Conservation (phyloP, 768 basidiomycete genomes). For the Dioszegia hungarica region DNA sequence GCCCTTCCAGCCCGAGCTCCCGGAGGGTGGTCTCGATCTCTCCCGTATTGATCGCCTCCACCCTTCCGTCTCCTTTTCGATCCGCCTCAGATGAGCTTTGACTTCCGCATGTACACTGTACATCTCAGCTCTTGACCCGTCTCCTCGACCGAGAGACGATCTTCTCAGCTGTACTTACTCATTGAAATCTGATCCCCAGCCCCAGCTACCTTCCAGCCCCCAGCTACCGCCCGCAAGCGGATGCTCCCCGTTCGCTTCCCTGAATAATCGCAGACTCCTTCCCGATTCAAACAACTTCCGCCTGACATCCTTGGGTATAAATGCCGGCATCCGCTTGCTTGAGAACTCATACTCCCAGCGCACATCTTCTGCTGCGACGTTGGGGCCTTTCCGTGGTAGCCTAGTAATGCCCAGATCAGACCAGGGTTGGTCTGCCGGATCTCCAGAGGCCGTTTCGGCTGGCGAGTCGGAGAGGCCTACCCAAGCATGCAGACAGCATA, state of each 20-base stretch:
- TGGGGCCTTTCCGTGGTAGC: background rate
- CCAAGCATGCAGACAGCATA: slow-evolving; percentile 30
- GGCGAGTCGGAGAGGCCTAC: slow-evolving; percentile 18
- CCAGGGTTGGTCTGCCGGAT: slow-evolving; percentile 33
- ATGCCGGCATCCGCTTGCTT: slow-evolving; percentile 28
- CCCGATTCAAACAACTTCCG: slow-evolving; percentile 39
- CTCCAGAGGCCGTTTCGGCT: slow-evolving; percentile 5
- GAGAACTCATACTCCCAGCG: slow-evolving; percentile 31
- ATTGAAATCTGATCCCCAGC: slow-evolving; percentile 14
- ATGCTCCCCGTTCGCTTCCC: slow-evolving; percentile 28
- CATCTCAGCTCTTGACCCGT: background rate
- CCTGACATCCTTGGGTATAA: slow-evolving; percentile 21
- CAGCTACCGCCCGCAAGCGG: slow-evolving; percentile 23
- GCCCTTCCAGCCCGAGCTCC: background rate
- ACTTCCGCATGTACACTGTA: background rate
- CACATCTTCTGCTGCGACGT: background rate
- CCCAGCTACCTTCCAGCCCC: slow-evolving; percentile 17
- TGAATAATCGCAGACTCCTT: slow-evolving; percentile 26
- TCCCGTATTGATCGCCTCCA: slow-evolving; percentile 22
- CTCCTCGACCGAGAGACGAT: no score
- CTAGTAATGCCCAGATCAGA: slow-evolving; percentile 37
- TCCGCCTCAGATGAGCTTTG: slow-evolving; percentile 12
- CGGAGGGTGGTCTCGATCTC: slow-evolving; percentile 11
- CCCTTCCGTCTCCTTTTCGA: slow-evolving; percentile 16
- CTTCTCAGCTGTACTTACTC: background rate